Percentiles rank a stretch among this genome's conserved stretches.
Conservation (phyloP, 257 asterid species). For the Hygrophila difformis region DNA sequence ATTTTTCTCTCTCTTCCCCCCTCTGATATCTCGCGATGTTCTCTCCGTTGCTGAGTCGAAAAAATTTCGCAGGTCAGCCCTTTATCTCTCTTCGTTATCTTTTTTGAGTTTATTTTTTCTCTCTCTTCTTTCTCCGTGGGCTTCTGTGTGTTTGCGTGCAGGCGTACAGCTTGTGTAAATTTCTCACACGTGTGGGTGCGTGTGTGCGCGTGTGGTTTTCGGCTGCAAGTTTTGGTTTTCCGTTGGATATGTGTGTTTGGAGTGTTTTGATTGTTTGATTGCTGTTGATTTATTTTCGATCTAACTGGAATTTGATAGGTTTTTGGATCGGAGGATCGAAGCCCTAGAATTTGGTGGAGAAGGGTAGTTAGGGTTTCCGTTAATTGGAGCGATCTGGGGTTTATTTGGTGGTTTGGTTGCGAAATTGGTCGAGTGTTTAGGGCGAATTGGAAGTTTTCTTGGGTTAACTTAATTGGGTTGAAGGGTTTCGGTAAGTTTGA, state of each 20-base stretch:
- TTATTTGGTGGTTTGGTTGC: background rate
- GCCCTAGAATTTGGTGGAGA: slow-evolving; percentile 1
- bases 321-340: slow-evolving; percentile 21
- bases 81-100: background rate
- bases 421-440: slow-evolving; percentile 4
- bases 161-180: background rate
- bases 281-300: slow-evolving; percentile 15
- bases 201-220: background rate
- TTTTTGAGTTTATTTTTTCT: background rate
- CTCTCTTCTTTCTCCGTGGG: background rate
- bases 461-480: too few species aligned
- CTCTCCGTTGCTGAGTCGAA: slow-evolving; percentile 8
- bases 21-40: background rate
- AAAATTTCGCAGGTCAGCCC: slow-evolving; percentile 8
- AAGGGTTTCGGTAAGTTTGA: slow-evolving; percentile 7
- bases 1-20: background rate
- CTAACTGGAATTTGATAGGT: slow-evolving; percentile 19
- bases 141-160: background rate
- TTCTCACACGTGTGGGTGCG: background rate
- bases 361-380: slow-evolving; percentile 15
- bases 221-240: background rate
- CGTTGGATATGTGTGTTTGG: background rate
- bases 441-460: background rate
- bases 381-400: slow-evolving; percentile 18
- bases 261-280: background rate